phyloP scores from a whole-genome alignment of 768 basidiomycete species.

The Boletales sp. region DNA sequence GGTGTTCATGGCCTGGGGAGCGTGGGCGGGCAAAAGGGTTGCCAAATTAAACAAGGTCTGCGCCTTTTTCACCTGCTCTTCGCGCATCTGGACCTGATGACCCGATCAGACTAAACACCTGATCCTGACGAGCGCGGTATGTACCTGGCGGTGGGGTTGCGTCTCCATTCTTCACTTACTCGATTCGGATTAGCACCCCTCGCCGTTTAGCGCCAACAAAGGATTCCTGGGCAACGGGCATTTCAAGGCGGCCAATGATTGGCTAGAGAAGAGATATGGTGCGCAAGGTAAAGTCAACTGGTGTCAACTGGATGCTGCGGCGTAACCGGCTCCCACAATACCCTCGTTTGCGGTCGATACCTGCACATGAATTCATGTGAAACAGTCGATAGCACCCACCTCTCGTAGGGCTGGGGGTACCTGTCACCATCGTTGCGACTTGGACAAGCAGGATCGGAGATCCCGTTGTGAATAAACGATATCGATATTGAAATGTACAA shows the following conservation, averaged over 20 bases:
- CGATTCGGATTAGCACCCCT: conserved; percentile 66
- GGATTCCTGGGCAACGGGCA: conserved; percentile 91
- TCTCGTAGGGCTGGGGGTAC: conserved; percentile 20
- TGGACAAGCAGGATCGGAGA: conserved; percentile 16
- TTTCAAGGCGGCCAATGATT: conserved; percentile 83
- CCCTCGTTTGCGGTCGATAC: conserved; percentile 28
- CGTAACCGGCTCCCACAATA: conserved; percentile 16
- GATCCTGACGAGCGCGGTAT: conserved; percentile 70
- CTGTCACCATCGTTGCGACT: neutral
- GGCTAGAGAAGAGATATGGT: conserved; percentile 81
- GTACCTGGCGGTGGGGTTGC: conserved; percentile 25
- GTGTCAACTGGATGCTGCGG: conserved; percentile 45
- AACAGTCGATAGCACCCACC: conserved; percentile 5
- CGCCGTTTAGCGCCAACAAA: conserved; percentile 69
- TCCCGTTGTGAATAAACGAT: conserved; percentile 15
- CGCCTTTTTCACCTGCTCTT: conserved; percentile 5
- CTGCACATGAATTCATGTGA: conserved; percentile 6
- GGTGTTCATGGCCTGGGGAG: conserved; percentile 90
- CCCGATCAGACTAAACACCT: conserved; percentile 67
- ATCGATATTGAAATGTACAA: conserved; percentile 30
- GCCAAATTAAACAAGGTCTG: conserved; percentile 69
- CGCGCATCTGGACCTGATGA: conserved; percentile 18
- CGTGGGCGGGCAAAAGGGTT: conserved; percentile 81
- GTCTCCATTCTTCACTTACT: conserved; percentile 26
- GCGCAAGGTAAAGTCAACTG: conserved; percentile 68